Conservation (phyloP, 2,329 filamentous ascomycete species). For the Ophiostoma tasmaniense region DNA sequence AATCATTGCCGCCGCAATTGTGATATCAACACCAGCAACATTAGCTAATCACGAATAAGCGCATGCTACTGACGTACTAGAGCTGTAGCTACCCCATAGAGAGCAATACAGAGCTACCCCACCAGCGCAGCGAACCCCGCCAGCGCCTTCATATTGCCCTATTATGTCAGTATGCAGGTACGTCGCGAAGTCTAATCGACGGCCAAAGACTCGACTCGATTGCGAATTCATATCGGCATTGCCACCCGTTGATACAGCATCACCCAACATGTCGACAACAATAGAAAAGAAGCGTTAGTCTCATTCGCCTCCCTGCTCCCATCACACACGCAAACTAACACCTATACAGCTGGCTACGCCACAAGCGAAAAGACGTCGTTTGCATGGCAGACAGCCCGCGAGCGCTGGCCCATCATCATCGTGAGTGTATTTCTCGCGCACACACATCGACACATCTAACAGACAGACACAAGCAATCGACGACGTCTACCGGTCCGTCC, state of each 20-base stretch:
- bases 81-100: background rate
- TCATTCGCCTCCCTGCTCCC: too few relatives aligned
- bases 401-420: slow-evolving; percentile 82
- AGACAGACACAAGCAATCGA: slow-evolving; percentile 81
- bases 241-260: background rate
- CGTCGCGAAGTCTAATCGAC: background rate
- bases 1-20: background rate
- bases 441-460: background rate
- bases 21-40: background rate
- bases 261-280: background rate
- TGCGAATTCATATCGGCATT: background rate
- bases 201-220: background rate
- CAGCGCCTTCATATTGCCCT: background rate
- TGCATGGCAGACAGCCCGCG: slow-evolving; percentile 72
- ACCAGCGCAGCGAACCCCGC: background rate
- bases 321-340: background rate
- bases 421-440: background rate
- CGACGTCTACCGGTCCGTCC: slow-evolving; percentile 74
- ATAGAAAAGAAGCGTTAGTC: background rate
- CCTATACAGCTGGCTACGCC: slow-evolving; percentile 43
- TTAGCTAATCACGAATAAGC: background rate
- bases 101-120: background rate
- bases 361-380: slow-evolving; percentile 82
- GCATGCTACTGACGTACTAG: background rate
- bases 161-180: background rate